Conservation (phyloP, 768 basidiomycete genomes). For the Hypsizygus marmoreus region DNA sequence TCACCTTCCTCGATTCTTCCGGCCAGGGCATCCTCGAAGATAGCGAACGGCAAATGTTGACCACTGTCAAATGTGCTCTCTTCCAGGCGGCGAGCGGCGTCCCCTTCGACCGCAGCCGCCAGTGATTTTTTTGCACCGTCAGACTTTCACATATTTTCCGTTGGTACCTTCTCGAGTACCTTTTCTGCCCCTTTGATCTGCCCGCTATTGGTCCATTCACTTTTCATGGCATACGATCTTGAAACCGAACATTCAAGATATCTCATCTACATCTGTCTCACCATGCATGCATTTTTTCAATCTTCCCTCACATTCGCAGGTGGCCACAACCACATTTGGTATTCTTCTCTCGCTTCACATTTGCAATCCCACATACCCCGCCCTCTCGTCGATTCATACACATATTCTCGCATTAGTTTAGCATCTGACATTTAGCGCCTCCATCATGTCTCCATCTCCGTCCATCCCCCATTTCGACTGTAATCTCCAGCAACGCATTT, state of each 20-base stretch:
- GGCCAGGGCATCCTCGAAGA: constrained; percentile 28
- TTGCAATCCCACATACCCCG: constrained; percentile 1
- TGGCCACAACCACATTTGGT: no score
- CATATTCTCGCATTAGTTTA: constrained; percentile 10
- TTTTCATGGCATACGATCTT: no score
- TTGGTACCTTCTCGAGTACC: no score
- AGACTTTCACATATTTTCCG: no score
- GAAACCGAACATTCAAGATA: no score
- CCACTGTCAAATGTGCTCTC: constrained; percentile 51
- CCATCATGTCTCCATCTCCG: background rate
- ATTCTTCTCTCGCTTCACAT: background rate
- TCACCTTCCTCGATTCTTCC: constrained; percentile 48
- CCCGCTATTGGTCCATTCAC: no score
- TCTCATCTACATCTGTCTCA: no score
- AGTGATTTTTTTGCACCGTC: background rate
- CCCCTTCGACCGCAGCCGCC: constrained; percentile 18
- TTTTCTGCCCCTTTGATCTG: background rate
- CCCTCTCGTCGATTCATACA: constrained; percentile 2
- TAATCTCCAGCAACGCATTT: no score
- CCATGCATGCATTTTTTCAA: no score
- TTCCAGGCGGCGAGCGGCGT: constrained; percentile 45
- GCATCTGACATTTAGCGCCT: constrained; percentile 9
- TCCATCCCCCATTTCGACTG: background rate
- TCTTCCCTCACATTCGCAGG: no score
- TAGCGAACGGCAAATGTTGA: constrained; percentile 42